phyloP scores from a whole-genome alignment of 1,139 yeast genomes.

The Arxiozyma bovina region DNA sequence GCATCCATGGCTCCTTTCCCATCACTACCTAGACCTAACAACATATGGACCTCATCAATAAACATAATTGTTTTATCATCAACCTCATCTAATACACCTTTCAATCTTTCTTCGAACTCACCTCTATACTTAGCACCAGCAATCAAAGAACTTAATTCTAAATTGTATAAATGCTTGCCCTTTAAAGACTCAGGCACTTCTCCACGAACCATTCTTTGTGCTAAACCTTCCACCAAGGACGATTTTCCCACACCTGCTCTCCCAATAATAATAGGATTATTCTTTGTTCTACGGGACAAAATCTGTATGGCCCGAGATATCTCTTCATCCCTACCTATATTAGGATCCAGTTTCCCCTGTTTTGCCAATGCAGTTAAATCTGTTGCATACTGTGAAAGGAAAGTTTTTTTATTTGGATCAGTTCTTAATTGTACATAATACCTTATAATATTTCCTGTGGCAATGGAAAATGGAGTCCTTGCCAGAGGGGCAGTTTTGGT shows the following conservation, averaged over 20 bases:
- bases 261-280: slow-evolving; percentile 89
- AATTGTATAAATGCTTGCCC: slow-evolving; percentile 68
- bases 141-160: slow-evolving; percentile 77
- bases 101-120: slow-evolving; percentile 94
- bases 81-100: slow-evolving; percentile 86
- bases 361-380: slow-evolving; percentile 79
- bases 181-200: slow-evolving; percentile 94
- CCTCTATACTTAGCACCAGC: slow-evolving; percentile 98
- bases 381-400: slow-evolving; percentile 78
- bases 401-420: slow-evolving; percentile 47
- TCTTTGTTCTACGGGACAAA: slow-evolving; percentile 82
- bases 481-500: not conserved
- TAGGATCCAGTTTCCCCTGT: slow-evolving; percentile 91
- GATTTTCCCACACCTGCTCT: slow-evolving; percentile 98
- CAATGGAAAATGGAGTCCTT: not conserved
- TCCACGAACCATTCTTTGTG: slow-evolving; percentile 81
- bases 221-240: slow-evolving; percentile 91
- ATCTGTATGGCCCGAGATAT: slow-evolving; percentile 88
- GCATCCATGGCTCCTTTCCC: slow-evolving; percentile 96
- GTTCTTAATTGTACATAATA: slow-evolving; percentile 31
- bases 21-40: slow-evolving; percentile 91
- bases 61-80: slow-evolving; percentile 75
- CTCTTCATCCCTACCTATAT: slow-evolving; percentile 93
- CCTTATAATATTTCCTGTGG: not conserved
- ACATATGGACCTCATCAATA: slow-evolving; percentile 85